These are phyloP conservation scores for Trametes coccinea DNA, from an alignment of 768 basidiomycete genomes.

Conservation along the genomic window DNA sequence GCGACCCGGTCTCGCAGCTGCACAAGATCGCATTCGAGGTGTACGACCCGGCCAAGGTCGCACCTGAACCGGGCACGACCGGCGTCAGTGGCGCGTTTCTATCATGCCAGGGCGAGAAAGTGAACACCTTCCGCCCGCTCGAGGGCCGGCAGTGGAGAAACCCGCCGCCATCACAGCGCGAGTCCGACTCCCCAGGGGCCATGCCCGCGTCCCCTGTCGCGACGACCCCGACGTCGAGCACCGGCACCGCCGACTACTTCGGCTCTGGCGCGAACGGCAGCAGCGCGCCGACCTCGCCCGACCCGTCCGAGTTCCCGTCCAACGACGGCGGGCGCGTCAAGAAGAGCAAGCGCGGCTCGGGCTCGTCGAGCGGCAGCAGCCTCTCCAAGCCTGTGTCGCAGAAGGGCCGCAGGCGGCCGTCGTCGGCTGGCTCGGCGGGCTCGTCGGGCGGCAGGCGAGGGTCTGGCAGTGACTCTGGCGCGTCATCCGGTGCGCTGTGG, in stretches of 20 bases:
- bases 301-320: conserved; percentile 65
- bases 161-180: conserved; percentile 33
- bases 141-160: conserved; percentile 75
- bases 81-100: conserved; percentile 81
- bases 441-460: conserved; percentile 59
- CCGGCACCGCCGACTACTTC: conserved; percentile 63
- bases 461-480: conserved; percentile 63
- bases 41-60: conserved; percentile 66
- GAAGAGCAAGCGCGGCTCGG: conserved; percentile 74
- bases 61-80: conserved; percentile 76
- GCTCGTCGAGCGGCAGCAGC: conserved; percentile 70
- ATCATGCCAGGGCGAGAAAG: conserved; percentile 91
- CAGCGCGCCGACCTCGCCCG: conserved; percentile 71
- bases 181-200: conserved; percentile 41
- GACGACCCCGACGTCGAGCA: conserved; percentile 48
- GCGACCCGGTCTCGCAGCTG: conserved; percentile 92
- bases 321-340: conserved; percentile 86
- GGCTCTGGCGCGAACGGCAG: conserved; percentile 44
- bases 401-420: conserved; percentile 68
- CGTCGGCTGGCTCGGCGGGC: conserved; percentile 55
- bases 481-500: conserved; percentile 81
- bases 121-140: conserved; percentile 84
- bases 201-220: conserved; percentile 71
- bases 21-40: conserved; percentile 97
- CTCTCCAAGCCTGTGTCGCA: conserved; percentile 51